Conservation (phyloP, 129 eudicot species). For the Flaveria linearis region DNA sequence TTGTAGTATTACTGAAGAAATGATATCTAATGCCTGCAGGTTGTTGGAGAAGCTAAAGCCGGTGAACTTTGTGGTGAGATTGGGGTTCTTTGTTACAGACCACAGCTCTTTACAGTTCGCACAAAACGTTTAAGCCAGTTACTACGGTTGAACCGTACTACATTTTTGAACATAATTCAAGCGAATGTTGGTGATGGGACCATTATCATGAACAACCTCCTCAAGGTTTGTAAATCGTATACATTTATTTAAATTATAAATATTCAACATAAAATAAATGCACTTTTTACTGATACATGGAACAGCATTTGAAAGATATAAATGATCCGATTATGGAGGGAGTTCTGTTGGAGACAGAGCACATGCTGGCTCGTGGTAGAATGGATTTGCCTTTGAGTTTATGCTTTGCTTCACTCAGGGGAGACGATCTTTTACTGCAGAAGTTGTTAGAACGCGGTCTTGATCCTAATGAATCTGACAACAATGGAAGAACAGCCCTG, state of each 20-base stretch:
- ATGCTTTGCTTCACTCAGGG: slow-evolving; percentile 86
- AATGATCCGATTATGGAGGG: slow-evolving; percentile 82
- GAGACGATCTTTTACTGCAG: slow-evolving; percentile 68
- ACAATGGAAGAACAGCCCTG: slow-evolving; percentile 86
- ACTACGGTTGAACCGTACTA: slow-evolving; percentile 71
- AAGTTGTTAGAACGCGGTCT: slow-evolving; percentile 80
- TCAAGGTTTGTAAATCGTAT: slow-evolving; percentile 59
- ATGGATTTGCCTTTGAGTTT: slow-evolving; percentile 86
- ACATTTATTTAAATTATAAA: not conserved
- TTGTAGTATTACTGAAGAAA: slow-evolving; percentile 4
- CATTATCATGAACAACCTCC: slow-evolving; percentile 82
- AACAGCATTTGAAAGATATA: slow-evolving; percentile 77
- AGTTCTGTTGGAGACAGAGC: slow-evolving; percentile 76
- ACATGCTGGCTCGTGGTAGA: slow-evolving; percentile 87
- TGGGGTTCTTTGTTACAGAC: slow-evolving; percentile 93
- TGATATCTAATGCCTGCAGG: slow-evolving; percentile 38
- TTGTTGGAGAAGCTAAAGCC: slow-evolving; percentile 69
- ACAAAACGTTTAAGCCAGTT: slow-evolving; percentile 78
- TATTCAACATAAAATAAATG: not conserved
- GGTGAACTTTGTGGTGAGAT: slow-evolving; percentile 93
- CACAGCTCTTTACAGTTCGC: slow-evolving; percentile 87
- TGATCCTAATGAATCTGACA: slow-evolving; percentile 94
- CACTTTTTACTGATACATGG: not conserved
- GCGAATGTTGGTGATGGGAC: slow-evolving; percentile 98
- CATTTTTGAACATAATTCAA: slow-evolving; percentile 75